Base-by-base conservation (phyloP, 192 early-diverging fungal genomes). In the Cetraspora pellucida region DNA sequence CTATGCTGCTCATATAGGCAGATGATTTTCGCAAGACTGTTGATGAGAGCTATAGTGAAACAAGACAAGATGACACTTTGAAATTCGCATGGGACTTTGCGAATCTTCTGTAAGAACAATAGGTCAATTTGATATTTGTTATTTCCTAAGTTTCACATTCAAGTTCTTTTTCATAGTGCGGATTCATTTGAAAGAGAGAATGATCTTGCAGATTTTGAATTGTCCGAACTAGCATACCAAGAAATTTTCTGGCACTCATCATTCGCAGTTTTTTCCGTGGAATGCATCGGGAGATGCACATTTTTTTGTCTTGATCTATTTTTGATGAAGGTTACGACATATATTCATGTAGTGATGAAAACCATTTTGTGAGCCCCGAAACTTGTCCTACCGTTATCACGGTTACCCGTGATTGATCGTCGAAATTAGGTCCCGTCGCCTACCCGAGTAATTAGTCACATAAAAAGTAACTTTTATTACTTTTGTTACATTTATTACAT, bases 61-160 rank as follows among this genome's bases (percentile, higher is more conserved):
- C 45, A 19, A 30, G 66, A 68, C 10, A 71, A 54, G 52, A 54
- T 30, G 47, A 71, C 52, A 43, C 21, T 52, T 25, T 52, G 27
- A 71, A 71, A 52, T 71, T 71, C 10, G 8, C 52, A 52, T 70
- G 47, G 68, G 68, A 71, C 49, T 71, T 71, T 54, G 49, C 21
- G 3, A 71, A 28, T 52, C 50, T 54, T 52, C 68, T 52, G 68
- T 52, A 71, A 71, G 30, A 52, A 71, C 25, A 67, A 67, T 68
- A 68, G 11, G 23, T 6, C 52, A 71, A 44, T 44, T 25, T 71
- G 8, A 10, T 70, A 10, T 71, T 52, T 50, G 21, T 54, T 50
- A 27, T 70, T 25, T 70, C 47, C 9, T 25, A 50, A 21, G 47
- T 50, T 46, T 70, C 68, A 70, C 50, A 70, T 70, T 5, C 21